Conservation (phyloP, 23 red algal species). For the Gracilaria domingensis region DNA sequence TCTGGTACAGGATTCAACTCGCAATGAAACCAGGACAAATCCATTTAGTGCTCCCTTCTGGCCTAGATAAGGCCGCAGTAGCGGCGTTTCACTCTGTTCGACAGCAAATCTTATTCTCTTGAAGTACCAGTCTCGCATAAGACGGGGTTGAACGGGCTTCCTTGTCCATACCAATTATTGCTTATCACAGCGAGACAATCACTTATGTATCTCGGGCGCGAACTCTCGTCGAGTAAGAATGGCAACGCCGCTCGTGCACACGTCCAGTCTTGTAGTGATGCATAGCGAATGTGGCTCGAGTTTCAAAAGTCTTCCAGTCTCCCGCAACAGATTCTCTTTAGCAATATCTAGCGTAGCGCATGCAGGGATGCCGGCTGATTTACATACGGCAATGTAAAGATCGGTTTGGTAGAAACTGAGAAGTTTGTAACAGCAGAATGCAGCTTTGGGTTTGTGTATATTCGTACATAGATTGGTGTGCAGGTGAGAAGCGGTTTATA, state of each 20-base stretch:
- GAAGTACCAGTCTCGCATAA: conserved; percentile 23
- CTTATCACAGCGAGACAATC: background rate
- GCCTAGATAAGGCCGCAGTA: no score
- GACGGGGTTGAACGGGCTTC: background rate
- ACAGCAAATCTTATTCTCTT: no score
- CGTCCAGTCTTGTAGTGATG: conserved; percentile 33
- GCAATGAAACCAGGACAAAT: no score
- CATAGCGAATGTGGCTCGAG: background rate
- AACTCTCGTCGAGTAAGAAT: background rate
- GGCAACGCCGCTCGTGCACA: conserved; percentile 21
- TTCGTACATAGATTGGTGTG: conserved; percentile 21
- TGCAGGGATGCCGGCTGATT: conserved; percentile 19
- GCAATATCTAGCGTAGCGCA: conserved; percentile 2
- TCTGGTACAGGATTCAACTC: no score
- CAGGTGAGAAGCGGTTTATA: background rate
- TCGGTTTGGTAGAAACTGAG: background rate
- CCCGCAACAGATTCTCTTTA: conserved; percentile 5
- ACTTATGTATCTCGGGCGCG: background rate
- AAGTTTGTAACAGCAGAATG: conserved; percentile 1
- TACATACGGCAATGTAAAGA: conserved; percentile 25
- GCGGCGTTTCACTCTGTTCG: no score
- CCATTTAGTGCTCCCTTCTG: no score
- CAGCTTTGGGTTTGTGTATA: conserved; percentile 28
- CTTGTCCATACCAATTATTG: conserved; percentile 28
- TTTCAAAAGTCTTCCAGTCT: background rate